These are phyloP conservation scores for Epithemia pelagica DNA, from an alignment of 108 stramenopile species.

Conservation along the genomic window DNA sequence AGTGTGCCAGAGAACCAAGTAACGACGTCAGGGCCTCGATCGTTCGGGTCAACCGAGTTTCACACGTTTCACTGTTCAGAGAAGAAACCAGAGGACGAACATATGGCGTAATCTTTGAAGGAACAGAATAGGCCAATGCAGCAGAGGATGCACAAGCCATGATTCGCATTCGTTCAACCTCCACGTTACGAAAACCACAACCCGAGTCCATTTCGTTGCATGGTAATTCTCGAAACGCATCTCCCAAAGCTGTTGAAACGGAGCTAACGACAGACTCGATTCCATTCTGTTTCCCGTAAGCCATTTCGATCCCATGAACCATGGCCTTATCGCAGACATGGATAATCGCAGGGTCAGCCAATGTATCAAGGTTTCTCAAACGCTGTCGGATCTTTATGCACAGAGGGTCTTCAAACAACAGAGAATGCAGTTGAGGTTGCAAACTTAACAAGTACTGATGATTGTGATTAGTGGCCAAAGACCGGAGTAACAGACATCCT, in stretches of 20 bases:
- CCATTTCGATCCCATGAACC: background rate
- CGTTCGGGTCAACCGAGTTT: background rate
- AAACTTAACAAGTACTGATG: background rate
- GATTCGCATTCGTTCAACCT: background rate
- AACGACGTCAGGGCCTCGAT: background rate
- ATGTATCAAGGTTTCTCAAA: background rate
- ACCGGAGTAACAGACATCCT: constrained; percentile 12
- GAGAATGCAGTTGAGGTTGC: background rate
- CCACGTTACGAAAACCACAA: background rate
- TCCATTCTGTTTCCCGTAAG: no score
- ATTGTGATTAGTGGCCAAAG: background rate
- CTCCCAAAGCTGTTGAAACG: no score
- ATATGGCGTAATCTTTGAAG: constrained; percentile 56
- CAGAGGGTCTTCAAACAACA: background rate
- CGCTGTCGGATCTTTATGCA: background rate
- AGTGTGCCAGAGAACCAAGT: background rate
- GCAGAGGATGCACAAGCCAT: constrained; percentile 20
- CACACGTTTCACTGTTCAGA: constrained; percentile 44
- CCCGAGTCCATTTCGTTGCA: no score
- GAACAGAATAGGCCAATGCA: constrained; percentile 39
- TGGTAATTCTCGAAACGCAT: no score
- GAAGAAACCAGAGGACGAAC: constrained; percentile 70
- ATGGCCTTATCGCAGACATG: background rate
- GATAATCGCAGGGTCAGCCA: background rate
- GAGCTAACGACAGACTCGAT: no score